A percentile compares a stretch with the other conserved stretches of the same genome.
Evolutionary conservation across 2,329 filamentous ascomycete genomes (phyloP).

Genomic region (Arthrinium puccinioides): DNA sequence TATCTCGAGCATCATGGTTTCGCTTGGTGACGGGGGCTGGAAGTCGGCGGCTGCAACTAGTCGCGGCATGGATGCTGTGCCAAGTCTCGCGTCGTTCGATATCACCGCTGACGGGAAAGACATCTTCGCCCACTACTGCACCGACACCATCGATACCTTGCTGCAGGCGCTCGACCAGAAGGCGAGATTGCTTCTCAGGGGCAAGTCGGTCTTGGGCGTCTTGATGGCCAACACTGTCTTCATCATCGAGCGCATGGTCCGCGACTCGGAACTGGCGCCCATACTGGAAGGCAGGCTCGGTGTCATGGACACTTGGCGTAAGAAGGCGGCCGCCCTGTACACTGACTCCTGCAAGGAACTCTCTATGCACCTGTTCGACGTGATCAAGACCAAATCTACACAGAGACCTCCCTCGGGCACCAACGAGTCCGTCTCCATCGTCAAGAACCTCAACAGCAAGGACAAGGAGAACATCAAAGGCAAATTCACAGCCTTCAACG

Average conservation of each 20-base stretch:
- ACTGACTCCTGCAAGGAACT: conserved; percentile 84
- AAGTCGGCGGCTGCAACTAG: conserved; percentile 43
- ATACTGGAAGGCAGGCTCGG: conserved; percentile 62
- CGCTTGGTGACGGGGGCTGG: conserved; percentile 91
- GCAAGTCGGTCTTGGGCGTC: conserved; percentile 73
- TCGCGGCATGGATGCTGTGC: conserved; percentile 55
- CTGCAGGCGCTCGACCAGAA: conserved; percentile 70
- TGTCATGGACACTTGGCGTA: conserved; percentile 76
- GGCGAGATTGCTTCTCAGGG: conserved; percentile 64
- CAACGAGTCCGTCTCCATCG: conserved; percentile 74
- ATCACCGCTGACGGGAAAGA: conserved; percentile 81
- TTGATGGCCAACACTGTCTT: conserved; percentile 86
- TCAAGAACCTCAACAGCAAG: conserved; percentile 78
- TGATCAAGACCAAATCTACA: conserved; percentile 78
- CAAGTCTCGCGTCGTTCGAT: conserved; percentile 73
- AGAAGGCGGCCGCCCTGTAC: conserved; percentile 76
- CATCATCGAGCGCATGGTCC: conserved; percentile 78
- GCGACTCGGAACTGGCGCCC: conserved; percentile 67
- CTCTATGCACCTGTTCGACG: conserved; percentile 77
- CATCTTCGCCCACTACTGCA: conserved; percentile 83
- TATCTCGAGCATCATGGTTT: conserved; percentile 83
- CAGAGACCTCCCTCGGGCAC: conserved; percentile 66
- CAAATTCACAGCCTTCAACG: conserved; percentile 91
- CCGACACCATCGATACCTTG: conserved; percentile 79
- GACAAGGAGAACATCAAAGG: conserved; percentile 95